phyloP scores from a whole-genome alignment of 78 protist species.

The Guillardia theta region DNA sequence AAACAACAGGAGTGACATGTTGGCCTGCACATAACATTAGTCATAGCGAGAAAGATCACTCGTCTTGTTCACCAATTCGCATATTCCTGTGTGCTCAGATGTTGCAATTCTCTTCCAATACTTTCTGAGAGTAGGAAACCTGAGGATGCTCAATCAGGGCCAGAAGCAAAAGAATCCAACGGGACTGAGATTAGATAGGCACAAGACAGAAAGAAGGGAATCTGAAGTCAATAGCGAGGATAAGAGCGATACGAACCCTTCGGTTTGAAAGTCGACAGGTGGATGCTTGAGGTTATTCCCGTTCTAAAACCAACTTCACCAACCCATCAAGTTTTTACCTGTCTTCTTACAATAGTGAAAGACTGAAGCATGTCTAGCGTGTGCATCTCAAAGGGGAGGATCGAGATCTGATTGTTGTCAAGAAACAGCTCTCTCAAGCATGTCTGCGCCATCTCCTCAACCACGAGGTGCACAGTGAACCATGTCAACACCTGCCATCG shows the following conservation, averaged over 20 bases:
- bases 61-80: neutral
- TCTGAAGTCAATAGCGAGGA: neutral
- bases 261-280: neutral
- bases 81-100: neutral
- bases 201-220: neutral
- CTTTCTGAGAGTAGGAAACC: conserved; percentile 18
- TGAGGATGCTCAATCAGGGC: neutral
- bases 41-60: neutral
- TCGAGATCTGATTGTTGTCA: neutral
- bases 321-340: too few species aligned
- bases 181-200: neutral
- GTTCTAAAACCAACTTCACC: neutral
- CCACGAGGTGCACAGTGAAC: too few species aligned
- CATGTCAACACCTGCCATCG: too few species aligned
- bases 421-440: neutral
- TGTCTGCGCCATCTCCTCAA: too few species aligned
- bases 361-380: conserved; percentile 6
- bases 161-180: neutral
- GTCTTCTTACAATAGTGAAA: neutral
- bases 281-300: neutral
- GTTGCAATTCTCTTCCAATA: neutral
- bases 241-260: neutral
- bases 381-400: conserved; percentile 14
- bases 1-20: neutral
- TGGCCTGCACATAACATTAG: neutral